These are phyloP conservation scores for Ceratobasidium sp. DNA, from an alignment of 1,284 basidiomycete species.

Conservation along the genomic window DNA sequence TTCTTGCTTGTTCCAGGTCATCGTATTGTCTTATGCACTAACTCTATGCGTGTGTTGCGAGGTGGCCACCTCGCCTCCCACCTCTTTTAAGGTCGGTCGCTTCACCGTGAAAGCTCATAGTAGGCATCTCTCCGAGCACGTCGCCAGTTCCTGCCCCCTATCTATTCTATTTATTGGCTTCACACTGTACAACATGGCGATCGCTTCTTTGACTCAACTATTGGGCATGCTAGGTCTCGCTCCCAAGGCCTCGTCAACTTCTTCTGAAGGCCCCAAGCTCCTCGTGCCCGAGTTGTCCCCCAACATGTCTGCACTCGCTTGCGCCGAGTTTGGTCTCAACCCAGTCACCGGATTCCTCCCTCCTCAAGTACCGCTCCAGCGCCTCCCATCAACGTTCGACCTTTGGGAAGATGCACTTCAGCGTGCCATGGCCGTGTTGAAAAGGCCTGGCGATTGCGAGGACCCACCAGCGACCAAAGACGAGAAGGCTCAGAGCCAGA, in stretches of 20 bases:
- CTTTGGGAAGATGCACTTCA: constrained; percentile 58
- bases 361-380: constrained; percentile 57
- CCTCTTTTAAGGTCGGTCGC: neutral
- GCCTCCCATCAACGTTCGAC: constrained; percentile 53
- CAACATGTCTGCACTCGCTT: constrained; percentile 62
- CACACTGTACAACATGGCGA: neutral
- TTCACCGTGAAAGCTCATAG: neutral
- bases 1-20: neutral
- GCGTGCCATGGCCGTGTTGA: constrained; percentile 50
- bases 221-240: constrained; percentile 8
- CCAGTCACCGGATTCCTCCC: constrained; percentile 65
- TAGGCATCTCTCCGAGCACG: neutral
- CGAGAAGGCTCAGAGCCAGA: constrained; percentile 50
- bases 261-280: constrained; percentile 37
- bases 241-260: neutral
- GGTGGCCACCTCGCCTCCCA: neutral
- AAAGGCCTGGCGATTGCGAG: constrained; percentile 51
- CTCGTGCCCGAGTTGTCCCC: constrained; percentile 54
- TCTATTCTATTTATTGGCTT: neutral
- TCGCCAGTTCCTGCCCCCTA: neutral
- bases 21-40: constrained; percentile 26
- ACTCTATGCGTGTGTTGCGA: neutral
- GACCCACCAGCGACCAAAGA: constrained; percentile 48
- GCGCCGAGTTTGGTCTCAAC: constrained; percentile 66
- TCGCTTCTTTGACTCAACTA: constrained; percentile 8